Conservation (phyloP, 352 stramenopile genomes). For the Stramenopiles sp. region DNA sequence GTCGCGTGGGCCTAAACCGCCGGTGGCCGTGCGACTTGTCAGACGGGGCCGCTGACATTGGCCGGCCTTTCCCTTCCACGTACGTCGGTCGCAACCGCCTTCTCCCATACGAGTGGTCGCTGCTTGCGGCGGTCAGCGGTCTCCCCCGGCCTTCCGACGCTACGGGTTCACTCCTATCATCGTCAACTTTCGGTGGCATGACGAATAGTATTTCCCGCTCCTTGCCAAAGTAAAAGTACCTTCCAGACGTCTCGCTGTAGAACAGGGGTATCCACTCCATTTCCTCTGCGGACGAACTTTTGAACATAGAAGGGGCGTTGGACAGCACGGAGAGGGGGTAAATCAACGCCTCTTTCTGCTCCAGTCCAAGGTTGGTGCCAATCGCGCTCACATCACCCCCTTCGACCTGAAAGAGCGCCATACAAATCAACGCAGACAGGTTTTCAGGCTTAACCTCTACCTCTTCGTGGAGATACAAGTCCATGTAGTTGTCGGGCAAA, state of each 20-base stretch:
- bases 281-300: neutral
- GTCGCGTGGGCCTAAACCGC: neutral
- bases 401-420: neutral
- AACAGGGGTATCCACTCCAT: neutral
- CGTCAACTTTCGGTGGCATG: neutral
- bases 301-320: neutral
- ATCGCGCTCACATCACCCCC: neutral
- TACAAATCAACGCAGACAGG: neutral
- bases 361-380: neutral
- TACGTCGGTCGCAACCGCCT: neutral
- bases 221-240: slow-evolving; percentile 6
- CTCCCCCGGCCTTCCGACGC: neutral
- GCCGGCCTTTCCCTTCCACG: neutral
- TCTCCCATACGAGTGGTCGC: neutral
- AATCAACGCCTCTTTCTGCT: neutral
- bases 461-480: neutral
- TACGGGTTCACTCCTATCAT: neutral
- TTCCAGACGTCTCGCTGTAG: neutral
- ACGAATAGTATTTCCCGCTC: neutral
- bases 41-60: neutral
- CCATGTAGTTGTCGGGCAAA: neutral
- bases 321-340: neutral
- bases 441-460: neutral
- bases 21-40: neutral
- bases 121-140: neutral